These are phyloP conservation scores for Xylaria scruposa DNA, from an alignment of 495 filamentous ascomycete species.

Conservation along the genomic window DNA sequence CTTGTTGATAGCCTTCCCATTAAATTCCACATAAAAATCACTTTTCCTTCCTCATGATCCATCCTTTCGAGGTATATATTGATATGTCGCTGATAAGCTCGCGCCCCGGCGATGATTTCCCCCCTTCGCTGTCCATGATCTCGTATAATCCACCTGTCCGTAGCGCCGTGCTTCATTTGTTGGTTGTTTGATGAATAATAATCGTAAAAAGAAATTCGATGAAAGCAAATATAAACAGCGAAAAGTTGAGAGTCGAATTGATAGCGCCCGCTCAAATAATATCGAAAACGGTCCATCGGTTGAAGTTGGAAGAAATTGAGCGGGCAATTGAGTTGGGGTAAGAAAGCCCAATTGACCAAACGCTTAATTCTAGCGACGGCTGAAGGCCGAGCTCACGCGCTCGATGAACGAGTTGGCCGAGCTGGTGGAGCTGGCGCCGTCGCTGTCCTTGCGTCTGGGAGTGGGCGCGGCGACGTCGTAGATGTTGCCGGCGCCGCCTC, in stretches of 20 bases:
- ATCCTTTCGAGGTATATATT: background rate
- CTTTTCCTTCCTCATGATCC: background rate
- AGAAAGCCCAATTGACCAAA: background rate
- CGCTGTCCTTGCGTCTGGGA: constrained; percentile 34
- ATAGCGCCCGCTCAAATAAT: background rate
- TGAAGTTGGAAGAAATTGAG: background rate
- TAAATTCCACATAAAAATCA: constrained; percentile 6
- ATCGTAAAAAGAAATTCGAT: background rate
- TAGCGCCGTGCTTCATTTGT: constrained; percentile 33
- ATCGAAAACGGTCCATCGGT: background rate
- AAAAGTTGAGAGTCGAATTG: background rate
- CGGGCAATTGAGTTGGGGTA: background rate
- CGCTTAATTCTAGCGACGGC: constrained; percentile 8
- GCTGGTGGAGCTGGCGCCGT: constrained; percentile 43
- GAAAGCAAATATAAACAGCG: background rate
- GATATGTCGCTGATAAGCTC: background rate
- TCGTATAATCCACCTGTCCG: constrained; percentile 21
- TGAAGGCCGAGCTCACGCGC: constrained; percentile 34
- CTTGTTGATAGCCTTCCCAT: constrained; percentile 2
- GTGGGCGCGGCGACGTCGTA: constrained; percentile 37
- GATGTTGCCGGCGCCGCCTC: constrained; percentile 88
- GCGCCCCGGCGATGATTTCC: background rate
- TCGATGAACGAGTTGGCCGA: constrained; percentile 41
- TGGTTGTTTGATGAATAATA: constrained; percentile 17
- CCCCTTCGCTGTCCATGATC: background rate